A percentile compares a stretch with the other conserved stretches of the same genome.
Evolutionary conservation across 495 filamentous ascomycete species (phyloP).

Genomic region (Aspergillus affinis): DNA sequence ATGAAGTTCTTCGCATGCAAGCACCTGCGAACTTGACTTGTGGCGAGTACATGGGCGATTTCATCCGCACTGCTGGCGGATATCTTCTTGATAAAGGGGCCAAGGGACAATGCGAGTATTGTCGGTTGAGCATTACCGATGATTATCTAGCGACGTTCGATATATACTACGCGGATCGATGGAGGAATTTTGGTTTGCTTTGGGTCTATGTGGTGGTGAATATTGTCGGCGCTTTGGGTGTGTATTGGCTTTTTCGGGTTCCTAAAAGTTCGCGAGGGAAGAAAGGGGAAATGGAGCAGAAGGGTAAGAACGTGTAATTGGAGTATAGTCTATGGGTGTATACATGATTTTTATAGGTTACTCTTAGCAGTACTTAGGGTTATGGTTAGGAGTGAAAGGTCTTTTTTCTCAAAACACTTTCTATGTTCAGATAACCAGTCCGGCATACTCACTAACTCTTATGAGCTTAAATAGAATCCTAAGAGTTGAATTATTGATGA

Average conservation of each 20-base stretch:
- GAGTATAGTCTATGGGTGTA: too few relatives aligned
- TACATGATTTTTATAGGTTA: too few relatives aligned
- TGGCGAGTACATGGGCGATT: conserved; percentile 51
- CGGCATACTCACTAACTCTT: too few relatives aligned
- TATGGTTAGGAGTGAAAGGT: too few relatives aligned
- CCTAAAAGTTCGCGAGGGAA: conserved; percentile 47
- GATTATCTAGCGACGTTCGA: conserved; percentile 22
- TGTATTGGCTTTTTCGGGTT: conserved; percentile 71
- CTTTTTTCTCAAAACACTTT: too few relatives aligned
- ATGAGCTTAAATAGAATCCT: too few relatives aligned
- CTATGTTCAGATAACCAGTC: too few relatives aligned
- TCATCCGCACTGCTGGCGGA: conserved; percentile 46
- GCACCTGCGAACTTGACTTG: conserved; percentile 52
- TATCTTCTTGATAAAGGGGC: conserved; percentile 46
- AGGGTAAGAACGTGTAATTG: background rate
- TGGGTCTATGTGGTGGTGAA: conserved; percentile 66
- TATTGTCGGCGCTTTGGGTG: conserved; percentile 54
- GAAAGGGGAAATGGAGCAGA: background rate
- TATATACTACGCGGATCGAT: conserved; percentile 53
- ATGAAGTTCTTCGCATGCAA: conserved; percentile 43
- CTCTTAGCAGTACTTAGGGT: too few relatives aligned
- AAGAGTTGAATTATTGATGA: too few relatives aligned
- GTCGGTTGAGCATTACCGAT: conserved; percentile 38
- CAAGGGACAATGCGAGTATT: conserved; percentile 56
- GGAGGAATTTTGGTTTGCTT: conserved; percentile 62